These are phyloP conservation scores for Fusarium gaditjirri DNA, from an alignment of 2,329 filamentous ascomycete species.

Conservation along the genomic window DNA sequence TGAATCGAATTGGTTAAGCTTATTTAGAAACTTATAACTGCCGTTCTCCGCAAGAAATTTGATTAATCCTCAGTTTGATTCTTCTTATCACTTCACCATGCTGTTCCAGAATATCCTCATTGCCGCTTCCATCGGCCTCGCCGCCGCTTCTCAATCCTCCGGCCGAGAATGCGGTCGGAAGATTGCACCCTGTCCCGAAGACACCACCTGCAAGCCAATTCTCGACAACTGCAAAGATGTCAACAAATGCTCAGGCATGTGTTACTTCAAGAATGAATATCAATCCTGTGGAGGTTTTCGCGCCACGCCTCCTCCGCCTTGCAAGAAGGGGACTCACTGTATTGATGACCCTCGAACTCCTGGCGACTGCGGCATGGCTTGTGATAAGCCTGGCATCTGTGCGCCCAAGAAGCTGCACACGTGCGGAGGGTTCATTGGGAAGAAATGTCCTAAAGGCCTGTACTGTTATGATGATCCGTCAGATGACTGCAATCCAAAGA, in stretches of 20 bases:
- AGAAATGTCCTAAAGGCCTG: conserved; percentile 42
- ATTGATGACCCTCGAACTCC: conserved; percentile 49
- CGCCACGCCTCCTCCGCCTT: conserved; percentile 36
- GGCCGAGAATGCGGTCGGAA: conserved; percentile 44
- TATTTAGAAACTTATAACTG: conserved; percentile 1
- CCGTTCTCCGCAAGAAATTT: not conserved
- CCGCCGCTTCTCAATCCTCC: conserved; percentile 10
- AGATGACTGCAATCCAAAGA: conserved; percentile 44
- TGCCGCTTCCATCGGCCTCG: conserved; percentile 32
- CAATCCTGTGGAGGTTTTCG: conserved; percentile 48
- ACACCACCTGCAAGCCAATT: conserved; percentile 43
- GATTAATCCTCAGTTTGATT: not conserved
- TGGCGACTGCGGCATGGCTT: conserved; percentile 48
- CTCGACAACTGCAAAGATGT: conserved; percentile 39
- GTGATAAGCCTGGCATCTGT: conserved; percentile 50
- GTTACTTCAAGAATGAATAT: conserved; percentile 47
- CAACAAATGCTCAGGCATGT: conserved; percentile 45
- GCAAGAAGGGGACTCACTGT: conserved; percentile 43
- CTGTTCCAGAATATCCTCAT: conserved; percentile 37
- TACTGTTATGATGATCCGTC: conserved; percentile 46
- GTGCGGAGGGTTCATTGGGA: conserved; percentile 45
- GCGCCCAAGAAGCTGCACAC: conserved; percentile 32
- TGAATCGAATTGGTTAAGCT: conserved; percentile 7
- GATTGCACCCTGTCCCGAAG: conserved; percentile 44
- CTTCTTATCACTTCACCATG: conserved; percentile 28